Base-by-base conservation (phyloP, 2,329 filamentous ascomycete species). In the Polytolypa hystricis region DNA sequence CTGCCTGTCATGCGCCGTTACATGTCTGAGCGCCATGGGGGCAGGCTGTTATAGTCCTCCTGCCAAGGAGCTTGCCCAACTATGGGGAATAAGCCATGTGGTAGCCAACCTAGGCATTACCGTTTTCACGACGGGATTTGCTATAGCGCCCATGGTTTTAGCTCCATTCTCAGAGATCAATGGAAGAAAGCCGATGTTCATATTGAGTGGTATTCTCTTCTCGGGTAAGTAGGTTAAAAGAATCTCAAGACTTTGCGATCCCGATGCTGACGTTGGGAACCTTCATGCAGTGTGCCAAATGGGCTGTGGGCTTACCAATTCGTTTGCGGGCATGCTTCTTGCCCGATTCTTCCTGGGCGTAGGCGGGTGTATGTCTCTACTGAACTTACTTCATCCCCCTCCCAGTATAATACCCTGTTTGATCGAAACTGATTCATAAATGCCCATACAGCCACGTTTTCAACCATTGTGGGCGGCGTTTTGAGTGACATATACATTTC, bases 391-490 rank as follows among this genome's bases (percentile, higher is more conserved):
- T n/a, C n/a, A n/a, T 26, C n/a, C 23, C 23, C 17, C 30, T 16
- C 14, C 30, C 0, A 51, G 50, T 0, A 35, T 56, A 25, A 17
- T 26, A 9, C 9, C 9, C 14, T 19, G 25, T 15, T 40, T 23
- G 5, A 16, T 10, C 30, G 21, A 40, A 33, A 17, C 12, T 9
- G 17, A 23, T n/a, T n/a, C n/a, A n/a, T n/a, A n/a, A 7, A 12
- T 16, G n/a, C n/a, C 14, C 18, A 5, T 31, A 34, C 16, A 64
- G 60, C 55, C 21, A 77, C 73, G 0, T 93, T 93, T 53, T 85
- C 81, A 30, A 91, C 84, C 15, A 87, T 94, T 71, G 81, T 93
- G 0, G 87, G 87, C n/a, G 87, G 87, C 3, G 82, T 95, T 3
- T 80, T 95, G 27, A 81, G 81, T 34, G 87, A 95, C 52, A 73